Evolutionary conservation across 768 basidiomycete genomes (phyloP).

Genomic region (Antrodiella citrinella): DNA sequence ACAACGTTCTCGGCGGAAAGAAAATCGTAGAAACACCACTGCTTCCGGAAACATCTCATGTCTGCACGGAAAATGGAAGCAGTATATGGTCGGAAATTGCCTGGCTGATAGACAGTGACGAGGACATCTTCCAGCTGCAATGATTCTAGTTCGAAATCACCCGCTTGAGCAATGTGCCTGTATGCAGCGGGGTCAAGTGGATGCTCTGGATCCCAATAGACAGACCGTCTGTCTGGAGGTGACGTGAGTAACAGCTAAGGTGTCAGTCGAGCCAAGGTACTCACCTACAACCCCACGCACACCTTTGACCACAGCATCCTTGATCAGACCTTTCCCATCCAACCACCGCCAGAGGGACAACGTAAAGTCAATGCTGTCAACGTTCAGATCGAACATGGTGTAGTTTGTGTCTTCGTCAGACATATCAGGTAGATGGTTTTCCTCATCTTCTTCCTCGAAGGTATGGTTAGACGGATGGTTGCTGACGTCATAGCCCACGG

Average conservation of each 20-base stretch:
- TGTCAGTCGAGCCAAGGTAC: conserved; percentile 13
- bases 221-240: conserved; percentile 70
- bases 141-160: conserved; percentile 89
- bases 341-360: conserved; percentile 88
- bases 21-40: conserved; percentile 95
- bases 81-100: conserved; percentile 84
- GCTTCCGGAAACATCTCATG: conserved; percentile 74
- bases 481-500: conserved; percentile 68
- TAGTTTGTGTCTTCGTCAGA: conserved; percentile 53
- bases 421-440: conserved; percentile 18
- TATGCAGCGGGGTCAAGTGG: conserved; percentile 76
- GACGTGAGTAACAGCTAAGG: background rate
- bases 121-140: conserved; percentile 90
- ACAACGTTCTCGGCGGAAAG: conserved; percentile 87
- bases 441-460: conserved; percentile 45
- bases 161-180: conserved; percentile 61
- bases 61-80: conserved; percentile 93
- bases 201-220: conserved; percentile 79
- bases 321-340: conserved; percentile 89
- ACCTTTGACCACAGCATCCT: conserved; percentile 87
- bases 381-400: conserved; percentile 87
- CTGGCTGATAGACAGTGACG: conserved; percentile 91
- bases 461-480: conserved; percentile 67
- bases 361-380: conserved; percentile 94
- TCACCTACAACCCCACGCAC: conserved; percentile 88